Evolutionary conservation across 176 grass and related monocot genomes (phyloP).

Genomic region (Tuctoria greenei): DNA sequence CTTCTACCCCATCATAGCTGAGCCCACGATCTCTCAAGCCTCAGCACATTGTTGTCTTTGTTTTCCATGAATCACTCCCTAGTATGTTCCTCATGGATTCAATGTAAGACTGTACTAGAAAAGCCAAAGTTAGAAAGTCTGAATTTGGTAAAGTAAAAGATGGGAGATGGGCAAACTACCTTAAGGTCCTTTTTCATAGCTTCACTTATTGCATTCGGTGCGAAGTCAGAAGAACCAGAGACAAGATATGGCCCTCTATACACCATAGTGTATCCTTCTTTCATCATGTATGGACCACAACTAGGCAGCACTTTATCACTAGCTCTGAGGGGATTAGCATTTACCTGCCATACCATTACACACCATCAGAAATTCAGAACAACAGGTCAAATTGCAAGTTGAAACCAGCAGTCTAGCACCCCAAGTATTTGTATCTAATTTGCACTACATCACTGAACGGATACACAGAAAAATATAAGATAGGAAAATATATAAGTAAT

Average conservation of each 20-base stretch:
- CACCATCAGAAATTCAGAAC: not conserved
- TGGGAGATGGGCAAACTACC: constrained; percentile 44
- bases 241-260: constrained; percentile 96
- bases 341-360: constrained; percentile 46
- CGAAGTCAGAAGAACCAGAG: constrained; percentile 93
- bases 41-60: constrained; percentile 82
- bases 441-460: constrained; percentile 44
- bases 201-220: constrained; percentile 81
- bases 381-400: not conserved
- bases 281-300: constrained; percentile 90
- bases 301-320: constrained; percentile 90
- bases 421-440: not conserved
- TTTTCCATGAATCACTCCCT: constrained; percentile 73
- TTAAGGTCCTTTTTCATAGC: constrained; percentile 88
- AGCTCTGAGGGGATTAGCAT: constrained; percentile 90
- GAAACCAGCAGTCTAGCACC: not conserved
- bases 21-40: constrained; percentile 93
- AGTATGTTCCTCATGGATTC: constrained; percentile 77
- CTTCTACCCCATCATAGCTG: constrained; percentile 70
- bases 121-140: constrained; percentile 31
- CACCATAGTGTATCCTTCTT: constrained; percentile 93
- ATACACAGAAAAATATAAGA: not conserved
- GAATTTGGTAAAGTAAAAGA: constrained; percentile 3
- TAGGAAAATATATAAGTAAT: not conserved
- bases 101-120: constrained; percentile 58